These are phyloP conservation scores for Veloporphyrellus conicus DNA, from an alignment of 1,284 basidiomycete species.

Conservation along the genomic window DNA sequence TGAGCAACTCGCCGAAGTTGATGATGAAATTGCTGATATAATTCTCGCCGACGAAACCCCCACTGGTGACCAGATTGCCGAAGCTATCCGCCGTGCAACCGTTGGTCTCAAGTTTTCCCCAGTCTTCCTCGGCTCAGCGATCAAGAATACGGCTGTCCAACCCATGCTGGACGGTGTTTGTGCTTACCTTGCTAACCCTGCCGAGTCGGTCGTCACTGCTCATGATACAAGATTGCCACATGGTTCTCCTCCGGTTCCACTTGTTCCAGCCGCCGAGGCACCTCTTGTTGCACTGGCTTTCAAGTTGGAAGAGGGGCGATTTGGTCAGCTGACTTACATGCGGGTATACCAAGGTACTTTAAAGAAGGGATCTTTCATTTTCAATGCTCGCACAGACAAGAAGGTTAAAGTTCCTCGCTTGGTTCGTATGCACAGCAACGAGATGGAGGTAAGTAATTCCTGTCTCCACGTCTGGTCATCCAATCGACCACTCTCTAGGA, in stretches of 20 bases:
- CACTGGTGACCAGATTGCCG: slow-evolving; percentile 68
- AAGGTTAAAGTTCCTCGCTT: slow-evolving; percentile 97
- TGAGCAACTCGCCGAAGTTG: slow-evolving; percentile 93
- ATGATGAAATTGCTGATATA: slow-evolving; percentile 90
- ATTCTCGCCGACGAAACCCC: slow-evolving; percentile 85
- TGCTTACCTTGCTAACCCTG: slow-evolving; percentile 90
- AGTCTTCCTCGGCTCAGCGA: slow-evolving; percentile 95
- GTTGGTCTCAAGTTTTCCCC: slow-evolving; percentile 89
- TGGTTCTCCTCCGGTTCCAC: slow-evolving; percentile 64
- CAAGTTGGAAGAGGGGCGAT: slow-evolving; percentile 97
- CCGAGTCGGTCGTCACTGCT: slow-evolving; percentile 77
- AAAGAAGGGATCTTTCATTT: slow-evolving; percentile 82
- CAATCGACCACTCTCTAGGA: slow-evolving; percentile 49
- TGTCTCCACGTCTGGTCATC: not conserved
- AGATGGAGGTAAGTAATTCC: slow-evolving; percentile 78
- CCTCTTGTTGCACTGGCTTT: slow-evolving; percentile 95
- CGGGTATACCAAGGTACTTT: slow-evolving; percentile 96
- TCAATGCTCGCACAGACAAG: slow-evolving; percentile 94
- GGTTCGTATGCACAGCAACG: slow-evolving; percentile 97
- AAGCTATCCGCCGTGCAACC: slow-evolving; percentile 87
- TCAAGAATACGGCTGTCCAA: slow-evolving; percentile 97
- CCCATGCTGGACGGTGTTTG: slow-evolving; percentile 93
- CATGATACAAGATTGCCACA: slow-evolving; percentile 75
- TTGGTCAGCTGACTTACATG: slow-evolving; percentile 98
- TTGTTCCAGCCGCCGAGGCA: slow-evolving; percentile 77